Conservation (phyloP, 495 filamentous ascomycete species). For the Penicillium paradoxum region DNA sequence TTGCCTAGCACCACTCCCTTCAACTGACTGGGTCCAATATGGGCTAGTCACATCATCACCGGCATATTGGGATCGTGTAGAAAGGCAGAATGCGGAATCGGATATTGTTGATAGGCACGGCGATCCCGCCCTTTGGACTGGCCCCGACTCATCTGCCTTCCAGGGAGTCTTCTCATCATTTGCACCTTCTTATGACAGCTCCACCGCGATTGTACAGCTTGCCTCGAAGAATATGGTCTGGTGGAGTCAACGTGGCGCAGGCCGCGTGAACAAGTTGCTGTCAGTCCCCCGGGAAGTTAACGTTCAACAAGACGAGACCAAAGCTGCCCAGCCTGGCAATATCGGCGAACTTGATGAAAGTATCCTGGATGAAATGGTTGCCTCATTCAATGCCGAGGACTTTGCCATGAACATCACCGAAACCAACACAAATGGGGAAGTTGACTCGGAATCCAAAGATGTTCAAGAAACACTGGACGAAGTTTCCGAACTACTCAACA, state of each 20-base stretch:
- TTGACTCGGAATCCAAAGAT: slow-evolving; percentile 51
- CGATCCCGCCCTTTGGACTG: slow-evolving; percentile 31
- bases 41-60: slow-evolving; percentile 40
- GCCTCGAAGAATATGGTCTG: slow-evolving; percentile 72
- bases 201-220: slow-evolving; percentile 64
- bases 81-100: slow-evolving; percentile 26
- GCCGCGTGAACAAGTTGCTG: slow-evolving; percentile 49
- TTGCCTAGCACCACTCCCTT: slow-evolving; percentile 36
- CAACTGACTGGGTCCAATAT: slow-evolving; percentile 42
- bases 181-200: slow-evolving; percentile 77
- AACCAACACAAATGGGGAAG: slow-evolving; percentile 39
- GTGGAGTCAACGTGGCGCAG: slow-evolving; percentile 75
- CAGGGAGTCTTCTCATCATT: slow-evolving; percentile 83
- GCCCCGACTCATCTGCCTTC: slow-evolving; percentile 54
- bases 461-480: slow-evolving; percentile 69
- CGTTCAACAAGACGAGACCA: slow-evolving; percentile 18
- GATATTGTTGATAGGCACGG: slow-evolving; percentile 16
- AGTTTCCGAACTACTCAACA: slow-evolving; percentile 78
- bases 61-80: slow-evolving; percentile 38
- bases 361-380: slow-evolving; percentile 47
- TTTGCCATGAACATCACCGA: slow-evolving; percentile 27
- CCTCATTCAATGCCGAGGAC: slow-evolving; percentile 42
- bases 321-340: slow-evolving; percentile 41
- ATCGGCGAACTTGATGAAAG: slow-evolving; percentile 45
- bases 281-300: slow-evolving; percentile 40